Evolutionary conservation across 225 moss, liverwort and hornwort genomes (phyloP).

Genomic region (Rhytidiadelphus loreus): DNA sequence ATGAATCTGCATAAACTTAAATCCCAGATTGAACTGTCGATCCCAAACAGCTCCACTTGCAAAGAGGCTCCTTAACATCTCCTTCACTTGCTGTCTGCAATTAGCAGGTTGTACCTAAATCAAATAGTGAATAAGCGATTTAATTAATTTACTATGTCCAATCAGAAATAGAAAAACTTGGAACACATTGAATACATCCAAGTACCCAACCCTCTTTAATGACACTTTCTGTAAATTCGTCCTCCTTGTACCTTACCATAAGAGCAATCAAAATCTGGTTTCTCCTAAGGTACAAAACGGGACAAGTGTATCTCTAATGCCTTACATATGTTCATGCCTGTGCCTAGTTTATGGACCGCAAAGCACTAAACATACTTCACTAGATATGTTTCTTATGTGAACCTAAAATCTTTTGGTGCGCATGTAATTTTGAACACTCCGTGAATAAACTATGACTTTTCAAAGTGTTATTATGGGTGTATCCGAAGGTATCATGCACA

Average conservation of each 20-base stretch:
- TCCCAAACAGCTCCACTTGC: not conserved
- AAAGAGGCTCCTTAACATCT: not conserved
- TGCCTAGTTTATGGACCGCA: not conserved
- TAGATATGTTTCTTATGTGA: not conserved
- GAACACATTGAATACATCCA: not conserved
- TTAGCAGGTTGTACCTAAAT: not conserved
- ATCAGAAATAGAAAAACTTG: not conserved
- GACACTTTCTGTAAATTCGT: not conserved
- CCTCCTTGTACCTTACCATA: not conserved
- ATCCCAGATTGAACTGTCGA: not conserved
- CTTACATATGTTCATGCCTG: not conserved
- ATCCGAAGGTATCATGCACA: not conserved
- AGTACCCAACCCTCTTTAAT: not conserved
- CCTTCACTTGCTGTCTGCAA: not conserved
- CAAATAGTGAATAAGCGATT: not conserved
- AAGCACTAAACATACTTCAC: not conserved
- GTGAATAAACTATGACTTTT: not conserved
- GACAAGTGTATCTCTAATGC: conserved; percentile 3
- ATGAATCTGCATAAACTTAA: not conserved
- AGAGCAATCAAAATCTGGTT: not conserved
- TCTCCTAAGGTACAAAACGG: conserved; percentile 17
- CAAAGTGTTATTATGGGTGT: not conserved
- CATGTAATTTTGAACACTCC: not conserved
- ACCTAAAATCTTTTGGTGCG: not conserved
- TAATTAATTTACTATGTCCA: not conserved